A percentile compares a stretch with the other conserved stretches of the same genome.
Conservation (phyloP, 345 rosid species). For the Turnera subulata region DNA sequence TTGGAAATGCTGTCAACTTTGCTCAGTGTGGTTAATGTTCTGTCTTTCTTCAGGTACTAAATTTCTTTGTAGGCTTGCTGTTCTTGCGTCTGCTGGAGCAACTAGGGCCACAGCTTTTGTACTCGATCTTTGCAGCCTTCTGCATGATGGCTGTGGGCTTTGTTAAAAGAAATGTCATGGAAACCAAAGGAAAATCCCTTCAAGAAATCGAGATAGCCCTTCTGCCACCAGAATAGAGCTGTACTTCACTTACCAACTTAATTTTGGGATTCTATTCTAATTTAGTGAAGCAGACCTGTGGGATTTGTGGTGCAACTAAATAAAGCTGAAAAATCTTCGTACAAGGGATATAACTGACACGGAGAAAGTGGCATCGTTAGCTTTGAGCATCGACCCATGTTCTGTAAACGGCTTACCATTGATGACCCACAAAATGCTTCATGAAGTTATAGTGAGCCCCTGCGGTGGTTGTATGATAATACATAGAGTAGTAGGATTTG, state of each 20-base stretch:
- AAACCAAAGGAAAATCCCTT: conserved; percentile 96
- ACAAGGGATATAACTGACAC: neutral
- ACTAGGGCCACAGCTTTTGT: conserved; percentile 75
- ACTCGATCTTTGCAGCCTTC: conserved; percentile 68
- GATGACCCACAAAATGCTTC: too few relatives aligned
- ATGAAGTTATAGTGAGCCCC: too few relatives aligned
- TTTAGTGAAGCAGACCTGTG: neutral
- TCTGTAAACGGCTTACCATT: too few relatives aligned
- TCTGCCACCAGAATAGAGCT: conserved; percentile 45
- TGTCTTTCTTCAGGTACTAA: conserved; percentile 52
- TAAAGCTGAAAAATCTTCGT: neutral
- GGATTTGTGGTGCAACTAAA: neutral
- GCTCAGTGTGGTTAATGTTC: too few relatives aligned
- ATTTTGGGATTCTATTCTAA: neutral
- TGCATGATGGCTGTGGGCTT: conserved; percentile 81
- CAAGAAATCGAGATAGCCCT: conserved; percentile 98
- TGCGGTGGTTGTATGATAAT: too few relatives aligned
- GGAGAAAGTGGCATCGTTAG: neutral
- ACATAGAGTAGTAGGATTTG: too few relatives aligned
- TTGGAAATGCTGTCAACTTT: too few relatives aligned
- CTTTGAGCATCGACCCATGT: neutral
- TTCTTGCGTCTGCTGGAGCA: conserved; percentile 79
- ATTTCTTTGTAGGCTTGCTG: conserved; percentile 92
- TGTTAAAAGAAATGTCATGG: conserved; percentile 76
- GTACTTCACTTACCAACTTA: neutral